phyloP scores from a whole-genome alignment of 2,329 filamentous ascomycete species.

The Polytolypa hystricis region DNA sequence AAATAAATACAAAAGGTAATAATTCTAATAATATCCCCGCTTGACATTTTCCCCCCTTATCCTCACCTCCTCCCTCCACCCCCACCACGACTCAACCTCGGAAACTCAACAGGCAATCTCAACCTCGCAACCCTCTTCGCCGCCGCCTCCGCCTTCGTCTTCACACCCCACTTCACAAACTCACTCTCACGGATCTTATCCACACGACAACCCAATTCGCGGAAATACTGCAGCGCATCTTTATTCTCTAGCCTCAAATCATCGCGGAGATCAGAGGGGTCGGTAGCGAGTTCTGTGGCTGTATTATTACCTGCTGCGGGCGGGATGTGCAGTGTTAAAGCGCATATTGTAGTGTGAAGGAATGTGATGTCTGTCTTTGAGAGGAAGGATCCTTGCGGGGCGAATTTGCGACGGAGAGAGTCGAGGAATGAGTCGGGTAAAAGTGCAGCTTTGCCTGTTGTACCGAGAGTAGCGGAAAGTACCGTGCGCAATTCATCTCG shows the following conservation, averaged over 20 bases:
- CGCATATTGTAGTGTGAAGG: slow-evolving; percentile 36
- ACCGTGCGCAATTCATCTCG: slow-evolving; percentile 30
- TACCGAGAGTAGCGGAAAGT: slow-evolving; percentile 20
- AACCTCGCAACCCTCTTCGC: slow-evolving; percentile 53
- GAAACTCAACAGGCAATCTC: slow-evolving; percentile 70
- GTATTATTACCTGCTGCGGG: slow-evolving; percentile 29
- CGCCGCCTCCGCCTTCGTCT: slow-evolving; percentile 48
- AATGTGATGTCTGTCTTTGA: slow-evolving; percentile 31
- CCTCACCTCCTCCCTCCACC: slow-evolving; percentile 17
- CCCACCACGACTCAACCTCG: slow-evolving; percentile 45
- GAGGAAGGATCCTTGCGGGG: slow-evolving; percentile 25
- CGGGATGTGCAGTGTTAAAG: slow-evolving; percentile 35
- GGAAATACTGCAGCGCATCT: slow-evolving; percentile 31
- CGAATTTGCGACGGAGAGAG: slow-evolving; percentile 31
- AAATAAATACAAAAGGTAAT: too few species aligned
- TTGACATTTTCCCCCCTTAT: too few species aligned
- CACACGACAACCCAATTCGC: slow-evolving; percentile 36
- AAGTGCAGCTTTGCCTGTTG: slow-evolving; percentile 11
- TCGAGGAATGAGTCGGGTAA: slow-evolving; percentile 31
- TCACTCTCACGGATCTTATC: slow-evolving; percentile 32
- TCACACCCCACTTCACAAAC: slow-evolving; percentile 34
- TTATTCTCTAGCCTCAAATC: slow-evolving; percentile 31
- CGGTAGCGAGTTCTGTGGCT: slow-evolving; percentile 31
- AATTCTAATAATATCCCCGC: too few species aligned
- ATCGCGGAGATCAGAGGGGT: slow-evolving; percentile 35